Evolutionary conservation across 257 asterid genomes (phyloP), one percentile per base, ranked within the genome.

Genomic region (Misopates orontium): DNA sequence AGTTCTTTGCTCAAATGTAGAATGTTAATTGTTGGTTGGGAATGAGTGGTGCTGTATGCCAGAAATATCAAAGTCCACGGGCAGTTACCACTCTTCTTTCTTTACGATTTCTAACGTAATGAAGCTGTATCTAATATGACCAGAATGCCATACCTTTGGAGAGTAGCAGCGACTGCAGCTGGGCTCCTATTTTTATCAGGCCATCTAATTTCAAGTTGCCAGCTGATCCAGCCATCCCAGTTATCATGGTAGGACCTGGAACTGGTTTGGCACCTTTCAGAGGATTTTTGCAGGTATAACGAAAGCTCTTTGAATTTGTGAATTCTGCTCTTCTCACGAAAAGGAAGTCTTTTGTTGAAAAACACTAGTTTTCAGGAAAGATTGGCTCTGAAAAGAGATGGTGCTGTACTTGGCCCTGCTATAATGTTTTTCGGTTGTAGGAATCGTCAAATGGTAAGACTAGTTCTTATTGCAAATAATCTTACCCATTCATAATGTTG

Each of bases 221-320:
- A 23, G 73, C 79, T 65, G 89, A 84, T 73, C 84, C 95, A 64
- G 79, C 83, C 24, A 62, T 64, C 60, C 95, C 95, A 48, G 72
- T 87, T 51, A 70, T 87, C 68, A 87, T 87, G 95, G 83, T 87
- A 32, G 95, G 95, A 55, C 95, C 95, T 56, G 95, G 95, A 48
- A 87, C 95, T 67, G 95, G 95, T 64, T 77, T 87, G 86, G 95
- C 95, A 58, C 95, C 95, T 61, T 87, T 87, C 45, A 84, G 95
- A 72, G 95, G 95, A 69, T 87, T 87, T 71, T 79, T 87, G 48
- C 91, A 84, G 90, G 95, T 84, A 68, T 21, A 9, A 14, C 41
- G 53, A 48, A 22, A 55, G 51, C n/a, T n/a, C 23, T 16, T 51
- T 44, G 20, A 50, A 24, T 62, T 67, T 62, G 24, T 67, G 55